Evolutionary conservation across 805 yeast genomes (phyloP), one percentile per base, ranked within the genome.

Genomic region (Kodamaea jinghongensis): DNA sequence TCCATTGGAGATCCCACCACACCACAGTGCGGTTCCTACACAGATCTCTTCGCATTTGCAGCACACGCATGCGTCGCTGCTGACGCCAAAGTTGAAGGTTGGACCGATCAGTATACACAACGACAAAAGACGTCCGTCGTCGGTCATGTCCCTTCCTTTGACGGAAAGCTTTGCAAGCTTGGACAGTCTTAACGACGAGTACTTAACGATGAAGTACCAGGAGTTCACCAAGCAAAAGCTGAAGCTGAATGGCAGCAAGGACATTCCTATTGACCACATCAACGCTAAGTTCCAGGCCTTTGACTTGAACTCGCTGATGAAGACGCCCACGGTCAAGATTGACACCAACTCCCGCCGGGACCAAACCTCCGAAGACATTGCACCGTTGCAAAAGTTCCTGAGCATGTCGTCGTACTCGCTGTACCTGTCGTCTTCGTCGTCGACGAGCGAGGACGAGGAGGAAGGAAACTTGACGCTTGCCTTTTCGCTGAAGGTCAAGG

Each of bases 81-180:
- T 20, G 13, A 17, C 34, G 4, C 37, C 42, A 3, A 38, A 38
- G 31, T 22, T 38, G 20, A 62, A 55, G 31, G 61, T 66, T n/a
- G 69, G 67, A 0, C 70, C 71, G 1, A 55, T 65, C 15, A 51
- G 55, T 38, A 58, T 54, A 14, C 49, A 47, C 20, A 53, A 50
- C 4, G 45, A 40, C 29, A 40, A 53, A 9, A 42, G 55, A 25
- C 43, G 68, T 20, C 67, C 68, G 22, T 87, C 95, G 1, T 93
- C 96, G 17, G 73, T 85, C 31, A 80, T 83, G 41, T 75, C 81
- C 17, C 64, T 83, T 28, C 87, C 87, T 0, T 66, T 81, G 11
- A 81, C 78, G 45, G 86, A 85, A 30, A 82, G 89, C 45, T 83
- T 83, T 67, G 91, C 91, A 1, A 83, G 90, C 0, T 63, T 85